Base-by-base conservation (phyloP, 345 rosid species). In the Euphorbia peplus region DNA sequence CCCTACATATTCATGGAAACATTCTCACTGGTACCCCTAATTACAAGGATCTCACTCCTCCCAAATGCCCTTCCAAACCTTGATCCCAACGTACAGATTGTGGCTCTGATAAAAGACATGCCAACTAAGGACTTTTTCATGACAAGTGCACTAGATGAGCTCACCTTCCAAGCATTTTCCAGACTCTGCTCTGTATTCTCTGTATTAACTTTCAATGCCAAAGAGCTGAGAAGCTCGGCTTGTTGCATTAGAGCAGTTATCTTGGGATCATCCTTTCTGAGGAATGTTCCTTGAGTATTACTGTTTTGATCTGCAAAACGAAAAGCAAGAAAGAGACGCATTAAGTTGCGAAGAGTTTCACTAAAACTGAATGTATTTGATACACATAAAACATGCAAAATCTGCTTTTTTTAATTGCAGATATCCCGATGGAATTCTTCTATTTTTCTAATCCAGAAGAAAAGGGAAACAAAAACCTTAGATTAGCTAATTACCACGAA, bases 81-180 rank as follows among this genome's bases (percentile, higher is more conserved):
- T 15, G 35, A 4, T 41, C 35, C 52, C 35, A 63, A 44, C 8
- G 22, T 42, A 15, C 1, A 22, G 26, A 25, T 39, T 44, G 5
- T 44, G 28, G 6, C 21, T 63, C 18, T 8, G 21, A 7, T 11
- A 19, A 21, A 13, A 28, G 48, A 57, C 16, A n/a, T 53, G 46
- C 41, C 13, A 53, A 28, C 10, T 15, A 63, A 15, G 13, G 16
- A 71, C 28, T 26, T 22, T 19, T 42, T 44, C 53, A 13, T 29
- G 30, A 4, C 15, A 29, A 56, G 30, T 53, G 57, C 56, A 67
- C 47, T 10, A 12, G 24, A 51, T 63, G 12, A 66, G 50, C 76
- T 79, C 60, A 88, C 99, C 97, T 90, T 91, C 99, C 96, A 90
- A 53, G 99, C 93, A 88, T 81, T 86, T 79, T 95, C 97, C 68